Conservation (phyloP, 768 basidiomycete species). For the Paxillus involutus region DNA sequence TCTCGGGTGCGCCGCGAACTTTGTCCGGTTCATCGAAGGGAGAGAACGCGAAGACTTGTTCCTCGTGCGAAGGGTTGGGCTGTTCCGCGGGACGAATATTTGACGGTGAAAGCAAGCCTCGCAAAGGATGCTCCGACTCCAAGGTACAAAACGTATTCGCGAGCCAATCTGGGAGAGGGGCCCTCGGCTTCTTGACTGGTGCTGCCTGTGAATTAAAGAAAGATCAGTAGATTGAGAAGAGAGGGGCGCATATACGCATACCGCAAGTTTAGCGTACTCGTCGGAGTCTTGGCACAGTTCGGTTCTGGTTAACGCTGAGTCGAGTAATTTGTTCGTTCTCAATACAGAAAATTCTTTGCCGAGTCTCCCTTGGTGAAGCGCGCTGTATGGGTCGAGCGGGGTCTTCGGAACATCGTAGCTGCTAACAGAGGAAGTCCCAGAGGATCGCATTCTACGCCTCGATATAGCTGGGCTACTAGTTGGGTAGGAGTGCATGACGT, state of each 20-base stretch:
- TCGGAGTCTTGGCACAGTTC: slow-evolving; percentile 3
- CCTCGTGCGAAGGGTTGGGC: slow-evolving; percentile 10
- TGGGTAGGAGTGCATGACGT: slow-evolving; percentile 32
- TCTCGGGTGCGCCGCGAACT: not conserved
- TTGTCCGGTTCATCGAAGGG: slow-evolving; percentile 19
- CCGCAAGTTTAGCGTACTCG: slow-evolving; percentile 12
- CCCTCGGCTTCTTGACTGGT: slow-evolving; percentile 22
- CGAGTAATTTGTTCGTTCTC: slow-evolving; percentile 34
- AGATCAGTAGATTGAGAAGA: slow-evolving; percentile 11
- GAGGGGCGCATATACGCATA: slow-evolving; percentile 31
- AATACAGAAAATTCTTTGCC: slow-evolving; percentile 43
- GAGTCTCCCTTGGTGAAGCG: slow-evolving; percentile 32
- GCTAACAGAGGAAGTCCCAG: slow-evolving; percentile 45
- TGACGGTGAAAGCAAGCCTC: slow-evolving; percentile 26
- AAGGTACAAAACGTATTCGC: slow-evolving; percentile 50
- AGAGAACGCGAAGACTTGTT: slow-evolving; percentile 28
- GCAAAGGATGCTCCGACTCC: slow-evolving; percentile 33
- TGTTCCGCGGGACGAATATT: slow-evolving; percentile 1
- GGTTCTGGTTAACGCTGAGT: not conserved
- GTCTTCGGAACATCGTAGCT: slow-evolving; percentile 42
- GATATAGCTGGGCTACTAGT: slow-evolving; percentile 16
- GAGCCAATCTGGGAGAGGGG: slow-evolving; percentile 56
- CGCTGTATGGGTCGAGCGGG: slow-evolving; percentile 40
- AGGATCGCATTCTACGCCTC: slow-evolving; percentile 37
- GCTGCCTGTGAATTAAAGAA: slow-evolving; percentile 14